Evolutionary conservation across 176 grass and related monocot species (phyloP), one percentile per base, ranked within the genome.

Genomic region (Musa beccarii): DNA sequence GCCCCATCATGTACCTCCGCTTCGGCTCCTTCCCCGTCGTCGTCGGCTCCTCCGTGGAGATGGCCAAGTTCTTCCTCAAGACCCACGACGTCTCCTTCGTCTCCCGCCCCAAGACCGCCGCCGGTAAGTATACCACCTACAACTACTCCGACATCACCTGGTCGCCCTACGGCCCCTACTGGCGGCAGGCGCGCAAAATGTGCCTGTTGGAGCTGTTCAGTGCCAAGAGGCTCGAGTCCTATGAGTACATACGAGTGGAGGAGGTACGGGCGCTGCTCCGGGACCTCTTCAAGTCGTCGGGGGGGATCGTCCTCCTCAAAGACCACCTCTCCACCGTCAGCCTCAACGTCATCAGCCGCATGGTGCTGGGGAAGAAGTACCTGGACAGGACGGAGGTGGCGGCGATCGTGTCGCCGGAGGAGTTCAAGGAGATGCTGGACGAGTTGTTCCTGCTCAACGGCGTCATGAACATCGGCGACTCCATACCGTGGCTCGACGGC

Each of bases 281-380:
- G n/a, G 76, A 49, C 50, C 2, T 93, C 6, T 49, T 76, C 80
- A 14, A 66, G 13, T 5, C 25, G 5, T 17, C 54, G 9, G 64
- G 63, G 16, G 0, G 2, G 1, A 63, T n/a, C 34, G 21, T 96
- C n/a, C 49, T 89, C 70, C 87, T 96, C 66, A 96, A 92, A 85
- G 89, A 96, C 71, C 81, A 81, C 64, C 66, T 92, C 52, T 85
- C 77, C 2, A 96, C 89, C 17, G 73, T 92, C 59, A 92, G 73
- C 81, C 85, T 96, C 19, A 88, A 90, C 71, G 85, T 97, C 76
- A 97, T 97, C 76, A 87, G 87, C 21, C 85, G 88, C 9, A 97
- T 90, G 93, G 93, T 97, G 69, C 28, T 93, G 62, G 90, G n/a
- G 24, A 97, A 90, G 88, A 97, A 92, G 77, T 96, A 93, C 79